These are phyloP conservation scores for Dactylellina parvicollis DNA, from an alignment of 2,329 filamentous ascomycete species.

Conservation along the genomic window DNA sequence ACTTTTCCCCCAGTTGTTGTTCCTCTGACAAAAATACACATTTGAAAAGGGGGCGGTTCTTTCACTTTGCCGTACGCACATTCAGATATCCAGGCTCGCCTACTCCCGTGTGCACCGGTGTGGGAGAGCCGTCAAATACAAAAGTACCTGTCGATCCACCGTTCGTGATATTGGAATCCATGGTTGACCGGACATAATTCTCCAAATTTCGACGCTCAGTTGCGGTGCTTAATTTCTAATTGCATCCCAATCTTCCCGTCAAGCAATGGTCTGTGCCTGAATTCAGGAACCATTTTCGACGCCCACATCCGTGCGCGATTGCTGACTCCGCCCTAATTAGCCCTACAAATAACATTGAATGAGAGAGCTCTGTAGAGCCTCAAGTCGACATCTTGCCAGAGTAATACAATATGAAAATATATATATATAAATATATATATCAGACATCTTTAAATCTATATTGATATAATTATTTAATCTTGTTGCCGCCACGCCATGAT, in stretches of 20 bases:
- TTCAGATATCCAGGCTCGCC: constrained; percentile 10
- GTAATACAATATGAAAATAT: not conserved
- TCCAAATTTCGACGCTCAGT: not conserved
- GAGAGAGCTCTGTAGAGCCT: constrained; percentile 36
- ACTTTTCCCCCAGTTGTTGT: too few species aligned
- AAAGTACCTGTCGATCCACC: constrained; percentile 15
- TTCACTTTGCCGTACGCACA: too few species aligned
- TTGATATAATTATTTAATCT: not conserved
- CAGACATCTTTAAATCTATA: not conserved
- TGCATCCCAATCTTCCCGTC: constrained; percentile 6
- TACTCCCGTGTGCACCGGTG: constrained; percentile 20
- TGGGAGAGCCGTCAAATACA: not conserved
- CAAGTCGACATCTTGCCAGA: not conserved
- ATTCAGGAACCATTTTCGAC: constrained; percentile 34
- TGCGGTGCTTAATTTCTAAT: constrained; percentile 7
- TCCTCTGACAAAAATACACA: not conserved
- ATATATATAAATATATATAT: not conserved
- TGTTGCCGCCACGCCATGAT: not conserved
- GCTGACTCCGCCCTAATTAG: constrained; percentile 27
- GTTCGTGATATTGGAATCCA: not conserved
- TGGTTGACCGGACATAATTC: not conserved
- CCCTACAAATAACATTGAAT: not conserved
- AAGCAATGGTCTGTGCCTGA: constrained; percentile 44
- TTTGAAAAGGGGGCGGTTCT: not conserved
- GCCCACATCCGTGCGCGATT: constrained; percentile 40